These are phyloP conservation scores for Leccinum subtestaceum DNA, from an alignment of 768 basidiomycete genomes.

Conservation along the genomic window DNA sequence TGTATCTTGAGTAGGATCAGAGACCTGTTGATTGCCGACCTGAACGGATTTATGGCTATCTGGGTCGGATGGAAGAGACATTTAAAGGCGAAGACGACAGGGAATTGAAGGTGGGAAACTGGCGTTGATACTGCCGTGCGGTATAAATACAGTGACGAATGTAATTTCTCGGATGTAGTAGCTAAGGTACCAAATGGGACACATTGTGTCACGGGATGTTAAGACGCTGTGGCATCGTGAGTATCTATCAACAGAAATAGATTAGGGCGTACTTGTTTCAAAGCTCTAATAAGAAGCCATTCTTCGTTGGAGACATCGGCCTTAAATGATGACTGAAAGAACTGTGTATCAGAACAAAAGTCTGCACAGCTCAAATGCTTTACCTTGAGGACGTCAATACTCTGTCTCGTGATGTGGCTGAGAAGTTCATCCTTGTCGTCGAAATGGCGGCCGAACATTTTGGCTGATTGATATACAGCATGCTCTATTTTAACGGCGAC, in stretches of 20 bases:
- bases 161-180: conserved; percentile 22
- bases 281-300: conserved; percentile 86
- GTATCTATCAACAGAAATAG: background rate
- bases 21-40: conserved; percentile 24
- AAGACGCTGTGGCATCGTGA: conserved; percentile 32
- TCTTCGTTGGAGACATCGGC: conserved; percentile 87
- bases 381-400: conserved; percentile 95
- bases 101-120: background rate
- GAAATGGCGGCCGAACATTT: conserved; percentile 95
- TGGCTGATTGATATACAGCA: conserved; percentile 91
- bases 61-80: conserved; percentile 22
- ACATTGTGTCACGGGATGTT: conserved; percentile 31
- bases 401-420: conserved; percentile 86
- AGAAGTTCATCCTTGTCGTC: conserved; percentile 93
- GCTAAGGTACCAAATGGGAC: conserved; percentile 4
- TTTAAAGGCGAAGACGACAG: conserved; percentile 4
- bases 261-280: conserved; percentile 60
- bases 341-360: conserved; percentile 4
- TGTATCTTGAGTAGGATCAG: conserved; percentile 31
- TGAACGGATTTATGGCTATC: conserved; percentile 13
- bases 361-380: background rate
- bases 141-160: conserved; percentile 33
- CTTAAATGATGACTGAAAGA: conserved; percentile 73
- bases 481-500: conserved; percentile 99
- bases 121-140: conserved; percentile 6